A percentile compares a stretch with the other conserved stretches of the same genome.
phyloP scores from a whole-genome alignment of 1,139 yeast genomes.

The Yamadazyma dendronema region DNA sequence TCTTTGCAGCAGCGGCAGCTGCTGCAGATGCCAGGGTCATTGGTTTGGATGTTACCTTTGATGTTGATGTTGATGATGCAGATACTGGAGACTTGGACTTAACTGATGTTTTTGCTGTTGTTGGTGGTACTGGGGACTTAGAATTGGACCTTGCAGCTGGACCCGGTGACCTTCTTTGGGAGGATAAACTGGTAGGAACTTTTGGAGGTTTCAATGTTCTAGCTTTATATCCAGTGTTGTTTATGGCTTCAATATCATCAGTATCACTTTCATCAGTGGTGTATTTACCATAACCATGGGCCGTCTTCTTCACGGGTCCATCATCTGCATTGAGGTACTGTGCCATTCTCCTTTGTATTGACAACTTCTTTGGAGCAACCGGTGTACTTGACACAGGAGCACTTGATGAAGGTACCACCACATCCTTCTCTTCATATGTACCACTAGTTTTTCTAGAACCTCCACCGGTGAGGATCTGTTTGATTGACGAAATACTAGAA shows the following conservation, averaged over 20 bases:
- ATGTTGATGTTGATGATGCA: no score
- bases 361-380: constrained; percentile 28
- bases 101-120: background rate
- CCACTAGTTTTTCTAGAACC: constrained; percentile 11
- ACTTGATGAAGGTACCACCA: no score
- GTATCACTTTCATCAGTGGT: constrained; percentile 43
- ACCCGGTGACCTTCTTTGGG: no score
- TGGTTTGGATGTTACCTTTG: background rate
- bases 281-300: constrained; percentile 73
- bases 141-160: no score
- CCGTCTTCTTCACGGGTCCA: constrained; percentile 48
- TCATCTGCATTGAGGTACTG: constrained; percentile 51
- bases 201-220: constrained; percentile 28
- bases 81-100: background rate
- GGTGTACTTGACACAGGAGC: constrained; percentile 4
- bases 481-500: constrained; percentile 41
- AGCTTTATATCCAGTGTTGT: constrained; percentile 16
- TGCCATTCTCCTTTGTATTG: constrained; percentile 70
- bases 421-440: constrained; percentile 4
- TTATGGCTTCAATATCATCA: constrained; percentile 43
- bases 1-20: constrained; percentile 1
- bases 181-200: constrained; percentile 30
- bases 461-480: constrained; percentile 44
- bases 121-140: constrained; percentile 5
- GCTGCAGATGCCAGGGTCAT: background rate